Evolutionary conservation across 176 grass and related monocot species (phyloP), one percentile per base, ranked within the genome.

Genomic region (Secale cereale): DNA sequence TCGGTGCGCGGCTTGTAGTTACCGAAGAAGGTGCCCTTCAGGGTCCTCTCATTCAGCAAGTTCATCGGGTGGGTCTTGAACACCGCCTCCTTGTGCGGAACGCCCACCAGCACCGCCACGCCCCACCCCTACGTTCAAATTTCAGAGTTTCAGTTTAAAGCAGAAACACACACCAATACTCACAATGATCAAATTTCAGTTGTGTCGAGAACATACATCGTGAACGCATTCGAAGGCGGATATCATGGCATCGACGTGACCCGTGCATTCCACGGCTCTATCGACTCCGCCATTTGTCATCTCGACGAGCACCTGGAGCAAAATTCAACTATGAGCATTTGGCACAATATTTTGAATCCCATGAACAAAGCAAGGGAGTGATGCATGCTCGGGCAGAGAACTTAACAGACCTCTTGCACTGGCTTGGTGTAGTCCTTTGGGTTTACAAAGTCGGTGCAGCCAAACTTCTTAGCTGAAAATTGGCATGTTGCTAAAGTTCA

Each of bases 401-500:
- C 48, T 52, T 52, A 8, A 70, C 87, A 80, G 57, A 97, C 94
- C 94, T 97, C 85, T 70, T 97, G 94, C 4, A 97, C 85, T 22
- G 94, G 89, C 59, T 89, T 97, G 39, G 25, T 41, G 64, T 97
- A 75, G 65, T 97, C 94, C 46, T 84, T 91, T 16, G 94, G 94
- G 75, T 97, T 97, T 65, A 97, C 82, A 69, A 97, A 97, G 22
- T 97, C 91, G 2, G 87, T 97, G 76, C 88, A 90, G 17, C 94
- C 94, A 86, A 97, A 97, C n/a, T 97, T 97, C 52, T 25, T 92
- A 31, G 94, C 94, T 94, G 89, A n/a, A 74, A 8, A 88, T 8
- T 5, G 27, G 30, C 0, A 80, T 56, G 37, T 28, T 26, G 41
- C 37, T 64, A 54, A 63, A 36, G 17, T 36, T 83, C 22, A 22